Evolutionary conservation across 495 filamentous ascomycete species (phyloP).

Genomic region (Durotheca rogersii): DNA sequence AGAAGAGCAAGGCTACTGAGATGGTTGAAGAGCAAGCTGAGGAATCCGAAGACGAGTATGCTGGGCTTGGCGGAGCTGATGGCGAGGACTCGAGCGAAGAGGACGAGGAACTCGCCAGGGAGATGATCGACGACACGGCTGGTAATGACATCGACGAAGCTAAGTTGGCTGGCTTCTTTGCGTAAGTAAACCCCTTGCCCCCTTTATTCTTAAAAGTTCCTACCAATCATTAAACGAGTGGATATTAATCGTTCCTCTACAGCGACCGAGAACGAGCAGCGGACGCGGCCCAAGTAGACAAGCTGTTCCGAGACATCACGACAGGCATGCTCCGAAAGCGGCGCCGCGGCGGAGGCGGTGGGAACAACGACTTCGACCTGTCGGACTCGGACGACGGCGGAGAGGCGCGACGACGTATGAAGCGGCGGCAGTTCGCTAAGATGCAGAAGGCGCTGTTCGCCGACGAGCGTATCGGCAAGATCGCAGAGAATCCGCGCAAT

Average conservation of each 20-base stretch:
- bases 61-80: constrained; percentile 85
- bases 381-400: constrained; percentile 86
- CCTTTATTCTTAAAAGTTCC: no score
- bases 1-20: constrained; percentile 80
- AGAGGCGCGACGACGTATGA: constrained; percentile 72
- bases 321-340: constrained; percentile 81
- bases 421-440: constrained; percentile 83
- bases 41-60: constrained; percentile 98
- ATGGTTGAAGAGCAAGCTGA: constrained; percentile 93
- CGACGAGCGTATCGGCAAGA: constrained; percentile 87
- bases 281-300: constrained; percentile 82
- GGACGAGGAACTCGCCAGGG: constrained; percentile 61
- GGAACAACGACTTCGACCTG: constrained; percentile 73
- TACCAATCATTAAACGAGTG: no score
- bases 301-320: constrained; percentile 88
- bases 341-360: constrained; percentile 48
- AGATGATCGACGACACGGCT: constrained; percentile 83
- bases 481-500: constrained; percentile 88
- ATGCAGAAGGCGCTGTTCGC: constrained; percentile 86
- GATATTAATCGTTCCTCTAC: no score
- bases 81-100: constrained; percentile 81
- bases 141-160: constrained; percentile 74
- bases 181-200: constrained; percentile 58
- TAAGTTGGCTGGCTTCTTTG: constrained; percentile 80
- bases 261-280: constrained; percentile 65